These are phyloP conservation scores for Termitomyces bulborhizus DNA, from an alignment of 768 basidiomycete genomes.

Conservation along the genomic window DNA sequence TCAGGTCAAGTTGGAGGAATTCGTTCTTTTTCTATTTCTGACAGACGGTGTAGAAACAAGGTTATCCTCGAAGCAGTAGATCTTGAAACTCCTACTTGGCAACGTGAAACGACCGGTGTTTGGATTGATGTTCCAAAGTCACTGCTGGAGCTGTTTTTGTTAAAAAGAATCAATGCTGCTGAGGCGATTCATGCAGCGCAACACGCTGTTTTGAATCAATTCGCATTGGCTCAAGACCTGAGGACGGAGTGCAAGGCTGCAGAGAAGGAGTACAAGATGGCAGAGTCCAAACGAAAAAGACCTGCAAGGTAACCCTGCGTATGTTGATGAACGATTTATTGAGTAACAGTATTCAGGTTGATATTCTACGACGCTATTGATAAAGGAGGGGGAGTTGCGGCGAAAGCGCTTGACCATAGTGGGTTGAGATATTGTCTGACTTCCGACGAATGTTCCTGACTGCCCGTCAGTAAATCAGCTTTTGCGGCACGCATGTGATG, in stretches of 20 bases:
- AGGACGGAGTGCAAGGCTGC: constrained; percentile 79
- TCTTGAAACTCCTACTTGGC: constrained; percentile 72
- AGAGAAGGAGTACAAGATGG: constrained; percentile 63
- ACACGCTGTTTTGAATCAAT: constrained; percentile 79
- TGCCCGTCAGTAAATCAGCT: constrained; percentile 43
- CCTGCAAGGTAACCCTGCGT: constrained; percentile 53
- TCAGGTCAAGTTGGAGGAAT: constrained; percentile 36
- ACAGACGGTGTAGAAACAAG: constrained; percentile 36
- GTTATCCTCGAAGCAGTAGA: constrained; percentile 72
- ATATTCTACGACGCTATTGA: constrained; percentile 77
- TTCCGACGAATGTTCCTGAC: background rate
- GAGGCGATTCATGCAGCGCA: constrained; percentile 82
- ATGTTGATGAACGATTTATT: background rate
- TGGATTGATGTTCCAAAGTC: constrained; percentile 72
- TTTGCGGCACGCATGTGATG: constrained; percentile 49
- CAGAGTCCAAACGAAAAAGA: constrained; percentile 51
- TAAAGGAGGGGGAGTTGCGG: constrained; percentile 63
- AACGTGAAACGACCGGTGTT: constrained; percentile 62
- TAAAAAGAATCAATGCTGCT: constrained; percentile 57
- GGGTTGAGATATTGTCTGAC: constrained; percentile 8
- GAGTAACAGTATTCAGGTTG: constrained; percentile 37
- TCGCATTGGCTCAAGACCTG: constrained; percentile 61
- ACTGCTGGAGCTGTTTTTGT: constrained; percentile 45
- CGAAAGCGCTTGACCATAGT: constrained; percentile 83
- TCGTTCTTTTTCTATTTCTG: background rate